A percentile compares a stretch with the other conserved stretches of the same genome.
Evolutionary conservation across 2,329 filamentous ascomycete genomes (phyloP).

Genomic region (Nigrograna mackinnonii): DNA sequence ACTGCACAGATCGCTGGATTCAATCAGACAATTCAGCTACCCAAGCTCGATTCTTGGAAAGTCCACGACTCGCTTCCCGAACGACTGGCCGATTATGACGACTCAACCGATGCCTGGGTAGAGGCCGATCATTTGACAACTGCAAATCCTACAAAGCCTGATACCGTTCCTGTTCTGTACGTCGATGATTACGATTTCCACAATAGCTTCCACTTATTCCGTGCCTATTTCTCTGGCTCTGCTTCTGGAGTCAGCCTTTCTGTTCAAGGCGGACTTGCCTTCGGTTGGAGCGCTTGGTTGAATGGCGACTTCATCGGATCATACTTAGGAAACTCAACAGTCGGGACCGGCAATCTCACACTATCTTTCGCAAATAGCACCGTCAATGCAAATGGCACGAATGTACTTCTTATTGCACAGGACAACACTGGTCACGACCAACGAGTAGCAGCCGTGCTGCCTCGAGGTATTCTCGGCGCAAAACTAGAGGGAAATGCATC

Average conservation of each 20-base stretch:
- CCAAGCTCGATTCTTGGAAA: conserved; percentile 51
- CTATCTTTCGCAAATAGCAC: conserved; percentile 58
- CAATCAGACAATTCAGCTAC: conserved; percentile 37
- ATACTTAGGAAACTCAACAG: conserved; percentile 54
- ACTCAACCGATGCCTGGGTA: conserved; percentile 49
- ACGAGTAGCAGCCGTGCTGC: conserved; percentile 50
- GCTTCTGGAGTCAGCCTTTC: conserved; percentile 53
- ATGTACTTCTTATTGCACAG: conserved; percentile 60
- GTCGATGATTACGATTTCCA: conserved; percentile 48
- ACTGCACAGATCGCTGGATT: conserved; percentile 31
- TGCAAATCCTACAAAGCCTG: conserved; percentile 41
- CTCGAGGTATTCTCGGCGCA: conserved; percentile 58
- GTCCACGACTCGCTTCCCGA: conserved; percentile 55
- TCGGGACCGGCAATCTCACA: conserved; percentile 38
- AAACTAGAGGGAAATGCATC: conserved; percentile 46
- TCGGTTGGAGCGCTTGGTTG: conserved; percentile 62
- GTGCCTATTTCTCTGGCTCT: conserved; percentile 42
- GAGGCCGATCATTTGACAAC: conserved; percentile 40
- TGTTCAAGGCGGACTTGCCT: conserved; percentile 58
- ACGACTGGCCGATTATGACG: conserved; percentile 47
- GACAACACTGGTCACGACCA: conserved; percentile 65
- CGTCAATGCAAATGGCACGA: conserved; percentile 41
- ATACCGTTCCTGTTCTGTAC: conserved; percentile 45
- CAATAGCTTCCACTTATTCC: conserved; percentile 46
- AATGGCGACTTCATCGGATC: conserved; percentile 62